Conservation (phyloP, 1,284 basidiomycete species). For the Ceratobasidium sp. region DNA sequence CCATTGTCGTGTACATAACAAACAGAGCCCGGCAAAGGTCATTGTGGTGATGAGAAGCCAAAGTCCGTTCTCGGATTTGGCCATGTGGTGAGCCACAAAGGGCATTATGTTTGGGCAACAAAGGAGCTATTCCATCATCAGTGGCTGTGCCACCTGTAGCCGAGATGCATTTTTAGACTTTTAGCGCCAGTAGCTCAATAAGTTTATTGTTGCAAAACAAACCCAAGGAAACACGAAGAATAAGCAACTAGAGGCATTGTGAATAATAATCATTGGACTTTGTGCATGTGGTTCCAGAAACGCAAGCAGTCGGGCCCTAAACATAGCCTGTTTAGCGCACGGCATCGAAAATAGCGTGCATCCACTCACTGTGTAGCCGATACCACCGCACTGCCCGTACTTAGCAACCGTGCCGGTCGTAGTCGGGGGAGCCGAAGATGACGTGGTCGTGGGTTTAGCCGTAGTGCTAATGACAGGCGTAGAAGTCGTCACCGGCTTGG, state of each 20-base stretch:
- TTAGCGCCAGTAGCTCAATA: neutral
- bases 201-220: slow-evolving; percentile 1
- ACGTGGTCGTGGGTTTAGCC: slow-evolving; percentile 4
- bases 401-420: slow-evolving; percentile 31
- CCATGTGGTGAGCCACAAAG: neutral
- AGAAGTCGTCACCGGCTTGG: slow-evolving; percentile 11
- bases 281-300: slow-evolving; percentile 36
- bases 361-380: slow-evolving; percentile 9
- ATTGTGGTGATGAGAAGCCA: slow-evolving; percentile 12
- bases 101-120: too few relatives aligned
- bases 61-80: neutral
- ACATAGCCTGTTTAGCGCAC: neutral
- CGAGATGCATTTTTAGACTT: neutral
- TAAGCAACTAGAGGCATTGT: slow-evolving; percentile 24
- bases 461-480: slow-evolving; percentile 6
- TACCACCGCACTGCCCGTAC: slow-evolving; percentile 40
- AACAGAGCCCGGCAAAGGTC: neutral
- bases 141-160: neutral
- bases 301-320: slow-evolving; percentile 31
- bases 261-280: slow-evolving; percentile 36
- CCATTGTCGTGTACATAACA: slow-evolving; percentile 3
- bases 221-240: neutral
- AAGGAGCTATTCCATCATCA: neutral
- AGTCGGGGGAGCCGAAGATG: slow-evolving; percentile 14
- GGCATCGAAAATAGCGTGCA: neutral